Evolutionary conservation across 306 rosid genomes (phyloP).

Genomic region (Crataegus laevigata): DNA sequence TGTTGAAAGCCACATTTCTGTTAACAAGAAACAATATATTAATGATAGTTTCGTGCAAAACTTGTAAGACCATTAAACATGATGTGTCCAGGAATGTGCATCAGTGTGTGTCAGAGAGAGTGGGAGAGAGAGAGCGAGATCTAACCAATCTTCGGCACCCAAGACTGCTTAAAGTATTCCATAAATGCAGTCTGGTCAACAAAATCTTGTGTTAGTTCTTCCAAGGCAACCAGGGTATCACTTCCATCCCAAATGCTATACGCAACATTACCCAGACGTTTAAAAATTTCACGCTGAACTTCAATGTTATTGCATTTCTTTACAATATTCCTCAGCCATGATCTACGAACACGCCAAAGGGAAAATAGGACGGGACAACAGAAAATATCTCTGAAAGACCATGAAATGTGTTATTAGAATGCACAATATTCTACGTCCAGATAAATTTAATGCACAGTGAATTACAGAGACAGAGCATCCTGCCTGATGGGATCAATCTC

Average conservation of each 20-base stretch:
- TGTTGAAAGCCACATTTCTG: conserved; percentile 96
- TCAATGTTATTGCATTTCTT: conserved; percentile 65
- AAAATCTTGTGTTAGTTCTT: conserved; percentile 65
- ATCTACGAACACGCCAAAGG: conserved; percentile 86
- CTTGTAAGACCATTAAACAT: background rate
- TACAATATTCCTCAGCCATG: conserved; percentile 84
- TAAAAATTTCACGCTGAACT: conserved; percentile 82
- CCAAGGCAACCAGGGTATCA: conserved; percentile 43
- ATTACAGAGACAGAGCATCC: conserved; percentile 19
- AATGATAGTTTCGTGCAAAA: background rate
- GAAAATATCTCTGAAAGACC: conserved; percentile 65
- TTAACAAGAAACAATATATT: conserved; percentile 6
- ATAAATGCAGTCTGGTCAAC: conserved; percentile 79
- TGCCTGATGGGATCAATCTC: conserved; percentile 85
- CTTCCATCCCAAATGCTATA: conserved; percentile 61
- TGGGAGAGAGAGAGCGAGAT: conserved; percentile 33
- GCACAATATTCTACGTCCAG: background rate
- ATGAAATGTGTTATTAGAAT: conserved; percentile 16
- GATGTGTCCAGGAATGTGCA: background rate
- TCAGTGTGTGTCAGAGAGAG: conserved; percentile 12
- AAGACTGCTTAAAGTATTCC: conserved; percentile 74
- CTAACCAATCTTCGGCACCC: conserved; percentile 95
- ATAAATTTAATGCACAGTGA: conserved; percentile 9
- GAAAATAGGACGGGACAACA: conserved; percentile 79
- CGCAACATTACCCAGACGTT: conserved; percentile 63